Evolutionary conservation across 768 basidiomycete species (phyloP).

Genomic region (Xerocomus potaroensis): DNA sequence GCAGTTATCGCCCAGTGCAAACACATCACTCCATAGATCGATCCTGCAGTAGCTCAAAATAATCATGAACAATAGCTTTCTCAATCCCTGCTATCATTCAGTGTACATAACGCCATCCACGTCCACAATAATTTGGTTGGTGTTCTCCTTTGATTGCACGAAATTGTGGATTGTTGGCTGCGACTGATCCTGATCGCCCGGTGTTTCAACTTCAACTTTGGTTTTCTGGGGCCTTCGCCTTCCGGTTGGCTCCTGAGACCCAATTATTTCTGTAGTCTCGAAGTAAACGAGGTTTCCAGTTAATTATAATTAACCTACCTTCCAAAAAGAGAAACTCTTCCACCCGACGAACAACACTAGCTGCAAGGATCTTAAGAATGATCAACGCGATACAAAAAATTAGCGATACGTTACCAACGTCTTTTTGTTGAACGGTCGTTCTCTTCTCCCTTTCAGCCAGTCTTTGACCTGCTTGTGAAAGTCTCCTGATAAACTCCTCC

Average conservation of each 20-base stretch:
- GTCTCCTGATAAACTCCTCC: conserved; percentile 80
- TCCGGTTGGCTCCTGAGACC: conserved; percentile 44
- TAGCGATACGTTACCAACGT: conserved; percentile 55
- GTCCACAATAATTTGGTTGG: conserved; percentile 44
- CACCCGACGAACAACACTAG: conserved; percentile 54
- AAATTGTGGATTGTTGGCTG: conserved; percentile 49
- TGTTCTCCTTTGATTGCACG: conserved; percentile 30
- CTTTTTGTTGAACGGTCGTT: conserved; percentile 70
- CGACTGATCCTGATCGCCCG: conserved; percentile 17
- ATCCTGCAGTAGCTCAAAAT: background rate
- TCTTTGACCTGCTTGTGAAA: conserved; percentile 67
- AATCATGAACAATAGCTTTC: background rate
- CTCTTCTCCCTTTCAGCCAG: conserved; percentile 70
- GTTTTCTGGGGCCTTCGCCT: conserved; percentile 41
- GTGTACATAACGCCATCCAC: conserved; percentile 60
- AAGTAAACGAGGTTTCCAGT: background rate
- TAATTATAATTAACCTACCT: conserved; percentile 38
- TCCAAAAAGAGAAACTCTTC: conserved; percentile 80
- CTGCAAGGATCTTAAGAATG: conserved; percentile 33
- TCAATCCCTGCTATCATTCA: conserved; percentile 18
- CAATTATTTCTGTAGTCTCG: conserved; percentile 51
- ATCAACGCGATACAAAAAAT: background rate
- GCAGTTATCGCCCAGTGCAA: no score
- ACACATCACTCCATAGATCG: no score
- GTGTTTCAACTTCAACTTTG: conserved; percentile 9